These are phyloP conservation scores for Strigomonas culicis DNA, from an alignment of 208 protist genomes.

Conservation along the genomic window DNA sequence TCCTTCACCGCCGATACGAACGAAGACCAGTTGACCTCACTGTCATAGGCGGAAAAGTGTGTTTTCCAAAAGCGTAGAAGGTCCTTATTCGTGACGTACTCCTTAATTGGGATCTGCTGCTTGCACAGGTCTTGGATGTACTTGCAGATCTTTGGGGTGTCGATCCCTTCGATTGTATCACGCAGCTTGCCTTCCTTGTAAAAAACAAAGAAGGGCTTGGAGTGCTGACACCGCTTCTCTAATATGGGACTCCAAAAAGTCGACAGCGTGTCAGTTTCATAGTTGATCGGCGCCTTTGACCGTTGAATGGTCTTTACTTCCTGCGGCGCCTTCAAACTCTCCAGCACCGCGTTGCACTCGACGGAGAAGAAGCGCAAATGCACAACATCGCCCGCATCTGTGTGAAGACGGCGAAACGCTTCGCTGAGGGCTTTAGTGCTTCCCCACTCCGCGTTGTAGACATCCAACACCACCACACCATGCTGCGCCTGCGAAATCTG, in stretches of 20 bases:
- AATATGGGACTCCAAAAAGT: constrained; percentile 64
- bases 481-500: constrained; percentile 76
- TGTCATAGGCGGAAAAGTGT: constrained; percentile 63
- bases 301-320: constrained; percentile 19
- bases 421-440: constrained; percentile 77
- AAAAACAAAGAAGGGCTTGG: constrained; percentile 86
- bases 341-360: constrained; percentile 78
- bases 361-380: constrained; percentile 84
- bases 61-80: constrained; percentile 69
- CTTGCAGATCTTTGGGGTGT: constrained; percentile 81
- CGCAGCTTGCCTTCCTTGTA: constrained; percentile 84
- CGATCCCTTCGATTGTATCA: constrained; percentile 68
- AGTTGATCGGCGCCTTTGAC: constrained; percentile 5
- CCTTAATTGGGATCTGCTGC: constrained; percentile 59
- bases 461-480: constrained; percentile 79
- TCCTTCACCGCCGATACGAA: constrained; percentile 43
- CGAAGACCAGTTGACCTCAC: constrained; percentile 43
- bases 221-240: constrained; percentile 54
- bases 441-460: constrained; percentile 90
- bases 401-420: constrained; percentile 82
- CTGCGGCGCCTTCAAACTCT: constrained; percentile 49
- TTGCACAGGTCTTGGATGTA: constrained; percentile 73
- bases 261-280: constrained; percentile 53
- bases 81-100: constrained; percentile 71
- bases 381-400: constrained; percentile 68